Percentiles rank a stretch among this genome's conserved stretches.
phyloP scores from a whole-genome alignment of 2,329 filamentous ascomycete species.

The Fusarium sp. region DNA sequence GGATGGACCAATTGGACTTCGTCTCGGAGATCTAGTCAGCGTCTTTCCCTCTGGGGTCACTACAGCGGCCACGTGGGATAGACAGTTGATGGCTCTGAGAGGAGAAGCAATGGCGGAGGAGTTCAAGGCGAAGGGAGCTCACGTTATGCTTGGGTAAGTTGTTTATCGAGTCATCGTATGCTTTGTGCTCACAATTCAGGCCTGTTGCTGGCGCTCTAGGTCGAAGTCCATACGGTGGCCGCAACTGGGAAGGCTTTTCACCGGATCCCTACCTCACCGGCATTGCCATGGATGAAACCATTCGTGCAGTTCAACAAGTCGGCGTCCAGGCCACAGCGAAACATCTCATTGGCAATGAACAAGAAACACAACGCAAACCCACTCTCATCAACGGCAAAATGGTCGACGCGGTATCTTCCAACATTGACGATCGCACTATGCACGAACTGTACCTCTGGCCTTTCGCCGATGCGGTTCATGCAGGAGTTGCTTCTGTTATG shows the following conservation, averaged over 20 bases:
- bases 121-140: slow-evolving; percentile 80
- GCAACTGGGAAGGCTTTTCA: slow-evolving; percentile 71
- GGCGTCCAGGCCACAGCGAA: slow-evolving; percentile 59
- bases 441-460: slow-evolving; percentile 65
- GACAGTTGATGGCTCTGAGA: slow-evolving; percentile 73
- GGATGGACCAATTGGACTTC: slow-evolving; percentile 44
- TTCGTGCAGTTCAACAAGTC: slow-evolving; percentile 64
- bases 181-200: not conserved
- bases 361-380: slow-evolving; percentile 78
- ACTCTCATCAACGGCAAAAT: slow-evolving; percentile 50
- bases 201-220: not conserved
- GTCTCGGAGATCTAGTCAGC: slow-evolving; percentile 51
- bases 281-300: slow-evolving; percentile 67
- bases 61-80: slow-evolving; percentile 73
- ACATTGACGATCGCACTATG: slow-evolving; percentile 67
- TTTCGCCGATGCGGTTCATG: slow-evolving; percentile 74
- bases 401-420: slow-evolving; percentile 64
- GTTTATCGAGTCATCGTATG: not conserved
- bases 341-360: slow-evolving; percentile 80
- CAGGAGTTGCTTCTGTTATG: slow-evolving; percentile 69
- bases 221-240: not conserved
- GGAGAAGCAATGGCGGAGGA: slow-evolving; percentile 82
- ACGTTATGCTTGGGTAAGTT: slow-evolving; percentile 72
- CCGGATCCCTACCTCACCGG: slow-evolving; percentile 79
- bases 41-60: slow-evolving; percentile 67